These are phyloP conservation scores for Alternaria sp. DNA, from an alignment of 2,329 filamentous ascomycete species.

Conservation along the genomic window DNA sequence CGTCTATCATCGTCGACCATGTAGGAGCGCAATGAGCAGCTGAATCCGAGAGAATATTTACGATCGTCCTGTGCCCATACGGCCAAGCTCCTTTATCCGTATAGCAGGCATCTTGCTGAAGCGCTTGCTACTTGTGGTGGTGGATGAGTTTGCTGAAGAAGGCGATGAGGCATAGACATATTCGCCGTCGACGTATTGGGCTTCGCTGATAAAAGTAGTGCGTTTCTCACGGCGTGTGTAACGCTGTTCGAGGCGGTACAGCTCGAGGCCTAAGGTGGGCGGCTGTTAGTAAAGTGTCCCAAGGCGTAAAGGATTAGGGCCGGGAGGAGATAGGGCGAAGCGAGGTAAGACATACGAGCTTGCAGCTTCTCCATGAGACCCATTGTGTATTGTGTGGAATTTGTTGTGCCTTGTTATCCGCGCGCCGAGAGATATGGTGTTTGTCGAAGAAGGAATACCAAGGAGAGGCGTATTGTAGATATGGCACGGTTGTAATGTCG, in stretches of 20 bases:
- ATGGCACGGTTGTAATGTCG: constrained; percentile 22
- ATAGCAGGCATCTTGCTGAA: constrained; percentile 48
- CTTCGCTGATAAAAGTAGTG: constrained; percentile 87
- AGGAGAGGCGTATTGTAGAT: constrained; percentile 25
- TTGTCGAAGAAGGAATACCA: constrained; percentile 14
- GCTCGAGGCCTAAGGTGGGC: constrained; percentile 71
- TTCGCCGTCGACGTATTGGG: constrained; percentile 93
- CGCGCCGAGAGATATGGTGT: constrained; percentile 17
- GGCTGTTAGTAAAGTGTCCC: constrained; percentile 14
- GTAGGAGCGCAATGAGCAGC: constrained; percentile 1
- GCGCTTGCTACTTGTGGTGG: constrained; percentile 38
- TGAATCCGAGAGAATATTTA: constrained; percentile 9
- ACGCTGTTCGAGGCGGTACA: constrained; percentile 93
- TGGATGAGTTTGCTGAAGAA: constrained; percentile 41
- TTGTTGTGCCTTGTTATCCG: constrained; percentile 5
- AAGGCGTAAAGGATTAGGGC: constrained; percentile 9
- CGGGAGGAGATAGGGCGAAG: constrained; percentile 10
- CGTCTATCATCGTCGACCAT: neutral
- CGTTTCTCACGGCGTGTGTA: constrained; percentile 93
- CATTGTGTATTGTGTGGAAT: constrained; percentile 39
- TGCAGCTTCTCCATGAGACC: constrained; percentile 53
- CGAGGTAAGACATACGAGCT: constrained; percentile 45
- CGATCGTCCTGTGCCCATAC: constrained; percentile 38
- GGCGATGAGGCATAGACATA: constrained; percentile 74
- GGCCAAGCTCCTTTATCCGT: constrained; percentile 44